Evolutionary conservation across 2,329 filamentous ascomycete species (phyloP), one percentile per base, ranked within the genome.

Genomic region (Aspergillus fischeri): DNA sequence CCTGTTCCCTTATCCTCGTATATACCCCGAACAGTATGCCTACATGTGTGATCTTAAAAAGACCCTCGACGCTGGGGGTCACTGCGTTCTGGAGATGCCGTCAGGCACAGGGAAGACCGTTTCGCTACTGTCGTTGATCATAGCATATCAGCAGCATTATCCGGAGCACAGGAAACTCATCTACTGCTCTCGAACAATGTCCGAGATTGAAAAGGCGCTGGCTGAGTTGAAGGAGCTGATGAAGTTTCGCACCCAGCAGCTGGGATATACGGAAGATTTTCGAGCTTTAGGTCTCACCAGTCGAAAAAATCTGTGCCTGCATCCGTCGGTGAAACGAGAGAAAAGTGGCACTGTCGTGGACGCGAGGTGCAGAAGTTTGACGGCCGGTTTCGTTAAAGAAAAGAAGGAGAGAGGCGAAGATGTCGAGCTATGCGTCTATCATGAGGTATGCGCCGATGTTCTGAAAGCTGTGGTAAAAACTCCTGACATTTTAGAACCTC

Each of bases 161-260:
- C 91, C 92, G 3, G 91, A 96, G 71, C 91, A 94, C 67, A 84
- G 95, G 55, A 99, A 99, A 76, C 86, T 99, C 52, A 97, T 99
- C 55, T 99, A 99, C 77, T 99, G 94, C 80, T 99, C 94, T 62
- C 92, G 94, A 78, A 99, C 94, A 56, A 99, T 99, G 92, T 99
- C 94, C 41, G 94, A 99, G 78, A 99, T 99, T 69, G 94, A 99
- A 73, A 99, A 99, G 77, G 94, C 95, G 0, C 77, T 99, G 53
- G 90, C 91, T 9, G 94, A 99, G 75, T 74, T 99, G 66, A 92
- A 94, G 73, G 87, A 87, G 25, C 77, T 99, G 53, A 99, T 99
- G 92, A 95, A 95, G 71, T 97, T 96, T 70, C 89, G 94, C 17
- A 80, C 91, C 5, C 84, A 96, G 62, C 86, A 97, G 73, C 83